Evolutionary conservation across 2,329 filamentous ascomycete genomes (phyloP), one percentile per base, ranked within the genome.

Genomic region (Pseudocercospora fuligena): DNA sequence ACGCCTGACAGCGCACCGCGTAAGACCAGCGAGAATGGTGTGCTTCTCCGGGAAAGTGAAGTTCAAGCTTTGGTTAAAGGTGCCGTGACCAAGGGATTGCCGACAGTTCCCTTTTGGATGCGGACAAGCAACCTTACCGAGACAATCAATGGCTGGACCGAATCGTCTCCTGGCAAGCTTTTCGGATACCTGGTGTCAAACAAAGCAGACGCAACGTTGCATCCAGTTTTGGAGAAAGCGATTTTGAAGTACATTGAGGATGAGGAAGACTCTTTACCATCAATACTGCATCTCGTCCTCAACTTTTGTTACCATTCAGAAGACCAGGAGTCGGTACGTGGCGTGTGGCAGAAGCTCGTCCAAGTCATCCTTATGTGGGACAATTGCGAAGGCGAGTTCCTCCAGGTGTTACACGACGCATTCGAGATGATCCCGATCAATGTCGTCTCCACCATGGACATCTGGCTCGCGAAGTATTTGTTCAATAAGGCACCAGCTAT

Each of bases 91-190:
- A 53, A 60, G 47, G 21, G 51, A 49, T 51, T n/a, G 33, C 29
- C 56, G 33, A 56, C 9, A n/a, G 21, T 36, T 60, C 53, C 47
- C 49, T 59, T 62, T n/a, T 65, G 40, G 23, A 16, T 67, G 43
- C 63, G 67, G 21, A 36, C 61, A 27, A 51, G 47, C 40, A 54
- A 56, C 21, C 56, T 62, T 27, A 49, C 53, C 2, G 59, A 68
- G 7, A 51, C 27, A 16, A 56, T 57, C 57, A 61, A n/a, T 36
- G 56, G 62, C 27, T 70, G 67, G 70, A 60, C 33, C 46, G 59
- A 67, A 2, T 73, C 61, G 33, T 58, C 64, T 11, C 72, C 73
- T 16, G 72, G 70, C 23, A 67, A 68, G 53, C 61, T 74, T 6
- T 40, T 74, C n/a, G 65, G 62, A 4, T 16, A 63, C 61, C 54